phyloP scores from a whole-genome alignment of 2,329 filamentous ascomycete species.

The Pseudohalonectria lignicola region DNA sequence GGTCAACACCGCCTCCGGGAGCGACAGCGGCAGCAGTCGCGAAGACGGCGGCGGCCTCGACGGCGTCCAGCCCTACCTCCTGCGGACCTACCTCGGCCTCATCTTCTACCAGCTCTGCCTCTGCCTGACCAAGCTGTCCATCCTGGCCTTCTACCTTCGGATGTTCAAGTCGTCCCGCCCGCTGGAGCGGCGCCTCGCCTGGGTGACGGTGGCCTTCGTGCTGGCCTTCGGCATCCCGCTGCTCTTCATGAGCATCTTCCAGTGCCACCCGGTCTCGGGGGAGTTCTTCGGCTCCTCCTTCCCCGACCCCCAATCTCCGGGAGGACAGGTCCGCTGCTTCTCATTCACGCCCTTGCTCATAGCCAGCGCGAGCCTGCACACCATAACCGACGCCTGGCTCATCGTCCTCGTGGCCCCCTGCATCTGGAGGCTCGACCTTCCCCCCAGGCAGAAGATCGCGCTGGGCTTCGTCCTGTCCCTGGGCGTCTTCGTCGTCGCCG shows the following conservation, averaged over 20 bases:
- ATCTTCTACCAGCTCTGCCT: constrained; percentile 26
- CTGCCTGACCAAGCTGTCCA: constrained; percentile 25
- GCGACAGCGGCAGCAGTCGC: constrained; percentile 2
- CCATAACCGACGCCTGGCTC: constrained; percentile 32
- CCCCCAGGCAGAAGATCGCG: constrained; percentile 29
- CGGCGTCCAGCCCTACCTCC: constrained; percentile 11
- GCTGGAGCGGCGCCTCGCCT: constrained; percentile 20
- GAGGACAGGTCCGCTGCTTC: constrained; percentile 17
- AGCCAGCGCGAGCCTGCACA: constrained; percentile 30
- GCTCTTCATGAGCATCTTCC: constrained; percentile 25
- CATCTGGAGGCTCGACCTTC: constrained; percentile 24
- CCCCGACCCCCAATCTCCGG: background rate
- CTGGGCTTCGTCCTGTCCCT: constrained; percentile 32
- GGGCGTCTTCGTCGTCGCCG: constrained; percentile 26
- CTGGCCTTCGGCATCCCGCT: constrained; percentile 22
- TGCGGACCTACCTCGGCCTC: constrained; percentile 20
- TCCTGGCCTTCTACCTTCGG: constrained; percentile 26
- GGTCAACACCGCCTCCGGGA: background rate
- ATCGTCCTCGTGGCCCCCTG: constrained; percentile 30
- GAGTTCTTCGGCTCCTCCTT: constrained; percentile 14
- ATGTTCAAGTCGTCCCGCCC: constrained; percentile 19
- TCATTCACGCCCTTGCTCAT: constrained; percentile 29
- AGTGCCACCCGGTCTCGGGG: constrained; percentile 28
- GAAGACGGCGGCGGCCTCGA: background rate
- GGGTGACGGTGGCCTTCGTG: constrained; percentile 20